phyloP scores from a whole-genome alignment of 305 asterid genomes.

The Plantago coronopus region DNA sequence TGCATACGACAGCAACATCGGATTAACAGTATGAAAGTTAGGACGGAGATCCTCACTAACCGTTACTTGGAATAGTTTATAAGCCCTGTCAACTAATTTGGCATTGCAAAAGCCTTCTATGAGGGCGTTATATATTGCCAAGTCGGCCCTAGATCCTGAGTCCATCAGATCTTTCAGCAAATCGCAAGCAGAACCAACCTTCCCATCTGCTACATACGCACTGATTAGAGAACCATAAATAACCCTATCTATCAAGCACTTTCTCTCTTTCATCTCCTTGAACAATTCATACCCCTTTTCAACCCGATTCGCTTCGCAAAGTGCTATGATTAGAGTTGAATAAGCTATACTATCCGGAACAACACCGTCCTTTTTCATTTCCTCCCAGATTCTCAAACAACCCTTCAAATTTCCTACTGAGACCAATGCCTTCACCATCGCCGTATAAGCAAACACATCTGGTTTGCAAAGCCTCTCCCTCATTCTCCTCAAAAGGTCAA shows the following conservation, averaged over 20 bases:
- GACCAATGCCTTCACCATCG: constrained; percentile 69
- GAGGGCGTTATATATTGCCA: constrained; percentile 70
- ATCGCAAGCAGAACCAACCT: constrained; percentile 72
- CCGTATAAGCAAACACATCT: constrained; percentile 93
- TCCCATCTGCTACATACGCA: constrained; percentile 70
- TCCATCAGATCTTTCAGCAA: constrained; percentile 79
- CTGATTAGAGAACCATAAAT: constrained; percentile 77
- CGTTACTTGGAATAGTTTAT: constrained; percentile 65
- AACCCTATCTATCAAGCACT: constrained; percentile 66
- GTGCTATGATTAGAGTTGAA: constrained; percentile 62
- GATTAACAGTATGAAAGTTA: constrained; percentile 58
- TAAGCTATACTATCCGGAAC: constrained; percentile 90
- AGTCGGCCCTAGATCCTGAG: constrained; percentile 86
- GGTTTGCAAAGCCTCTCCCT: constrained; percentile 77
- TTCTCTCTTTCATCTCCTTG: constrained; percentile 75
- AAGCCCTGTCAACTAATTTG: constrained; percentile 65
- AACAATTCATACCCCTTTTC: constrained; percentile 60
- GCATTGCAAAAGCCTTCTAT: constrained; percentile 71
- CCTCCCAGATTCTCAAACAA: constrained; percentile 78
- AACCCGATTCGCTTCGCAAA: constrained; percentile 52
- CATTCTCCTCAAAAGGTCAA: constrained; percentile 64
- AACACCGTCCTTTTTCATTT: constrained; percentile 64
- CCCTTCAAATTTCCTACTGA: constrained; percentile 67
- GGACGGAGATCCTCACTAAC: constrained; percentile 80
- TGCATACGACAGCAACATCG: constrained; percentile 60